Evolutionary conservation across 164 flowering plant species (phyloP).

Genomic region (Chimonanthus salicifolius): DNA sequence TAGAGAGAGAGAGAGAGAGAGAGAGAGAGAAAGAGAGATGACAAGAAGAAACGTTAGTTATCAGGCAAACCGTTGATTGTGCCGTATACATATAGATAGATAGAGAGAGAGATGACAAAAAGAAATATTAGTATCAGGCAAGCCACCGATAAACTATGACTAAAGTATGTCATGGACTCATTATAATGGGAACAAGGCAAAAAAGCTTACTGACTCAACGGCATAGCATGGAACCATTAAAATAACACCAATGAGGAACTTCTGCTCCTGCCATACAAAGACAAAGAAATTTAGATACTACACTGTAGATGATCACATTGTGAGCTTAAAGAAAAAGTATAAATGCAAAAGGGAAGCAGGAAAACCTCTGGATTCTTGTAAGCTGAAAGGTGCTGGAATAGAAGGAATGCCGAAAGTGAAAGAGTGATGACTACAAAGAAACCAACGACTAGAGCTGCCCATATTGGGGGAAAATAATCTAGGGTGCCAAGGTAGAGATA

Average conservation of each 20-base stretch:
- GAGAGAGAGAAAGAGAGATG: too few species aligned
- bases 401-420: conserved; percentile 52
- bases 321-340: neutral
- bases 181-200: neutral
- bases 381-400: conserved; percentile 65
- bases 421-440: conserved; percentile 46
- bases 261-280: conserved; percentile 71
- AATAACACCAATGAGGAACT: conserved; percentile 85
- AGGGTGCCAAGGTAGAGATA: conserved; percentile 17
- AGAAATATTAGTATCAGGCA: neutral
- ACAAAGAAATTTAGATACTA: neutral
- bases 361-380: conserved; percentile 82
- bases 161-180: neutral
- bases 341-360: neutral
- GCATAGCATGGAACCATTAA: conserved; percentile 96
- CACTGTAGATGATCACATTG: too few species aligned
- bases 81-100: too few species aligned
- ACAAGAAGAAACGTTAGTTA: too few species aligned
- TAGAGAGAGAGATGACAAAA: neutral
- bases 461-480: conserved; percentile 38
- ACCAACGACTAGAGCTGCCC: conserved; percentile 53
- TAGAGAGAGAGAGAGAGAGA: too few species aligned
- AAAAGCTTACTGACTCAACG: conserved; percentile 75
- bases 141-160: neutral
- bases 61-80: too few species aligned